phyloP scores from a whole-genome alignment of 768 basidiomycete species.

The Hypsizygus marmoreus region DNA sequence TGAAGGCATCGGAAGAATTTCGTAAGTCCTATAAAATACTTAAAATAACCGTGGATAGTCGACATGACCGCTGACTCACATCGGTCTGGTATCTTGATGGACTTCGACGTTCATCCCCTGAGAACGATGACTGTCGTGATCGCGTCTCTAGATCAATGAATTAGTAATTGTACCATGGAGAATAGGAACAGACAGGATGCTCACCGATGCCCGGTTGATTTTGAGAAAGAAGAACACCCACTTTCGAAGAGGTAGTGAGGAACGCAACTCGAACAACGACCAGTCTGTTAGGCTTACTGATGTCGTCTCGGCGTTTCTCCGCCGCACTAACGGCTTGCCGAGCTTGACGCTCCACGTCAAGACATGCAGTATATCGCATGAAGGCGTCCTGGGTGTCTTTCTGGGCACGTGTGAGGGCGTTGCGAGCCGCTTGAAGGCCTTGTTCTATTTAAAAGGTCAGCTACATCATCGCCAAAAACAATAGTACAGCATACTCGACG shows the following conservation, averaged over 20 bases:
- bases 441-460: conserved; percentile 44
- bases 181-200: conserved; percentile 13
- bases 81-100: conserved; percentile 47
- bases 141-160: conserved; percentile 33
- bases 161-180: conserved; percentile 20
- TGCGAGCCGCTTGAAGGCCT: conserved; percentile 62
- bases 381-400: conserved; percentile 75
- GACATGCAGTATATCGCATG: conserved; percentile 65
- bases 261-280: conserved; percentile 10
- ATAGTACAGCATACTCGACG: conserved; percentile 51
- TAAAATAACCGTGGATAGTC: background rate
- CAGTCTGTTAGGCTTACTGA: conserved; percentile 38
- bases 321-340: conserved; percentile 62
- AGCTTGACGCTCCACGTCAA: conserved; percentile 69
- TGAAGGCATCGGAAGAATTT: conserved; percentile 41
- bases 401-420: conserved; percentile 61
- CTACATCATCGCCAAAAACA: conserved; percentile 12
- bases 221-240: conserved; percentile 48
- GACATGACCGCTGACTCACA: conserved; percentile 24
- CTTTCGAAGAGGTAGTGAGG: conserved; percentile 30
- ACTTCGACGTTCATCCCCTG: conserved; percentile 48
- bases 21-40: conserved; percentile 33
- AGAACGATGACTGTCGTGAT: conserved; percentile 56
- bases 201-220: conserved; percentile 41
- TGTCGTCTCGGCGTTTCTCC: conserved; percentile 72